Evolutionary conservation across 768 basidiomycete genomes (phyloP).

Genomic region (Lactarius vividus): DNA sequence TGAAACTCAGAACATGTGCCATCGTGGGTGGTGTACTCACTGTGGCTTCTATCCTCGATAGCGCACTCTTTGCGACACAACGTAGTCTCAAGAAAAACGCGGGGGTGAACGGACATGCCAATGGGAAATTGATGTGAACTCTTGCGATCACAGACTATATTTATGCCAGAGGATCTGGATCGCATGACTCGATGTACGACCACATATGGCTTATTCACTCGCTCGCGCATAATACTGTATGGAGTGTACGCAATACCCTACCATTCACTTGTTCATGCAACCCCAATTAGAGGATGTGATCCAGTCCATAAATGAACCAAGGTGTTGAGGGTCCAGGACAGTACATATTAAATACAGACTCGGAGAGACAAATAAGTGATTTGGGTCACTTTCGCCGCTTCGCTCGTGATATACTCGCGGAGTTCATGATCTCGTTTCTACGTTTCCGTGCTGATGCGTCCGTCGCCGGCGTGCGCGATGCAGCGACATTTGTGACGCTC

Average conservation of each 20-base stretch:
- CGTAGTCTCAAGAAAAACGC: constrained; percentile 66
- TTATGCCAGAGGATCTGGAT: constrained; percentile 2
- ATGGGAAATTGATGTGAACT: constrained; percentile 29
- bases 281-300: background rate
- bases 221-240: constrained; percentile 2
- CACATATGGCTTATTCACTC: constrained; percentile 14
- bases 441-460: constrained; percentile 16
- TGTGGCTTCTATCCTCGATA: constrained; percentile 85
- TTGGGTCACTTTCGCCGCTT: constrained; percentile 23
- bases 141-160: background rate
- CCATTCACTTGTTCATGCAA: background rate
- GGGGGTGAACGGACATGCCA: constrained; percentile 24
- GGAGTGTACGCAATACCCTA: background rate
- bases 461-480: constrained; percentile 11
- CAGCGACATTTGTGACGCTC: constrained; percentile 14
- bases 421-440: constrained; percentile 1
- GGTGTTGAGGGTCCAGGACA: background rate
- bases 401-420: constrained; percentile 1
- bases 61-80: constrained; percentile 79
- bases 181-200: constrained; percentile 13
- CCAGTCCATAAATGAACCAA: background rate
- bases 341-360: constrained; percentile 8
- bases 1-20: constrained; percentile 74
- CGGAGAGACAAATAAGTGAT: background rate
- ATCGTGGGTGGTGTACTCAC: constrained; percentile 98